These are phyloP conservation scores for Agrocybe pediades DNA, from an alignment of 768 basidiomycete species.

Conservation along the genomic window DNA sequence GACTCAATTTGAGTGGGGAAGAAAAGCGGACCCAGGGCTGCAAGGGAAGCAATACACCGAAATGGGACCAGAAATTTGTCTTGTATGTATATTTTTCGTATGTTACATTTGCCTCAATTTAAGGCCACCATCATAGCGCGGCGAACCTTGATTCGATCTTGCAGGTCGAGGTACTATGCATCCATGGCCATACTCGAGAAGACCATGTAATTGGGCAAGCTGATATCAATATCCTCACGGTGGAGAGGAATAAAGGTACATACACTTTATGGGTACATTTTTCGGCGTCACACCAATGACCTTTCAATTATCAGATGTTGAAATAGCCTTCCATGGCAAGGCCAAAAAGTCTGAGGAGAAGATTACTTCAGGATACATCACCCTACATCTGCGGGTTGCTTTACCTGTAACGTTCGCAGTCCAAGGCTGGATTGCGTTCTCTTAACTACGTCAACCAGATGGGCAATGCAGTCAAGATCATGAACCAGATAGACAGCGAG, in stretches of 20 bases:
- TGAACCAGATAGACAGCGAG: neutral
- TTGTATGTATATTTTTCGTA: neutral
- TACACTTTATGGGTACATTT: neutral
- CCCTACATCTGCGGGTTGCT: neutral
- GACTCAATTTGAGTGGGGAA: neutral
- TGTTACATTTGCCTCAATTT: neutral
- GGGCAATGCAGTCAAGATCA: neutral
- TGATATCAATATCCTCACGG: neutral
- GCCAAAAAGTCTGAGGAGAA: neutral
- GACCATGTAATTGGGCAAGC: neutral
- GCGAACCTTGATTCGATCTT: neutral
- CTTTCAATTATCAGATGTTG: neutral
- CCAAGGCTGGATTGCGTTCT: neutral
- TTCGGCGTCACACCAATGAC: too few species aligned
- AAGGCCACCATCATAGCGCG: neutral
- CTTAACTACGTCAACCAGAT: neutral
- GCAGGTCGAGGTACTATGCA: neutral
- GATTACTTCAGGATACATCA: neutral
- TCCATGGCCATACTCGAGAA: neutral
- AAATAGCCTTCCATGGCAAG: neutral
- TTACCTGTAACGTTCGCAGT: neutral
- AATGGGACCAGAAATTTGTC: slow-evolving; percentile 5
- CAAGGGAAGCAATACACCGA: neutral
- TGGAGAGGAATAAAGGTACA: neutral
- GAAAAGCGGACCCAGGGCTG: neutral